phyloP scores from a whole-genome alignment of 2,329 filamentous ascomycete species.

The Blumeria graminis region DNA sequence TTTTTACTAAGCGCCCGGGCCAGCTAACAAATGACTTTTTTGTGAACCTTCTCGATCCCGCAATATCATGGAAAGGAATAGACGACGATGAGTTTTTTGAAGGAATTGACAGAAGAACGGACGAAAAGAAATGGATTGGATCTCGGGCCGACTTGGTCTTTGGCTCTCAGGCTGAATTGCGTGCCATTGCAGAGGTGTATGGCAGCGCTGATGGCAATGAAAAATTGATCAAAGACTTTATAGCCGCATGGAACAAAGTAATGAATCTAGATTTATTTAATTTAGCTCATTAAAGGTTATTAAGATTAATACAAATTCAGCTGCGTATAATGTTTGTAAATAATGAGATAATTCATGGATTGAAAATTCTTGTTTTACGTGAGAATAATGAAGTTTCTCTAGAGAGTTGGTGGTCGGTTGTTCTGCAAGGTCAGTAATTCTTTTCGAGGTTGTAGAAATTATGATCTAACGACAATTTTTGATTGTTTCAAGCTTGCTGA shows the following conservation, averaged over 20 bases:
- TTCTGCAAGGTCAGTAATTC: no score
- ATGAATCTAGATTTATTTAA: slow-evolving; percentile 35
- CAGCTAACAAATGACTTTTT: slow-evolving; percentile 62
- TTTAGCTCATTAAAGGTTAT: not conserved
- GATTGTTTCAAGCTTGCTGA: no score
- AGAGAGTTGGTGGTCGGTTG: no score
- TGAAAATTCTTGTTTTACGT: no score
- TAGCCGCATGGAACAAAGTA: slow-evolving; percentile 32
- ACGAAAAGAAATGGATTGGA: slow-evolving; percentile 29
- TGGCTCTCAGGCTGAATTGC: slow-evolving; percentile 32
- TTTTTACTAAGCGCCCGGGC: slow-evolving; percentile 44
- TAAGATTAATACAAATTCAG: no score
- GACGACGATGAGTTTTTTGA: slow-evolving; percentile 23
- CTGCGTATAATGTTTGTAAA: no score
- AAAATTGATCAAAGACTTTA: slow-evolving; percentile 32
- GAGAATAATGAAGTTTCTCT: no score
- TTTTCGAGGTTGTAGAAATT: no score
- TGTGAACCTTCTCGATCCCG: slow-evolving; percentile 48
- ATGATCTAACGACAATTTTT: no score
- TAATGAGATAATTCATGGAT: no score
- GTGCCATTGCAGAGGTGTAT: slow-evolving; percentile 32
- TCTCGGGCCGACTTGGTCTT: slow-evolving; percentile 32
- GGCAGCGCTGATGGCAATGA: slow-evolving; percentile 23
- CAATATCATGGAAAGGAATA: slow-evolving; percentile 36
- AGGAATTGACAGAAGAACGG: slow-evolving; percentile 28